A percentile compares a stretch with the other conserved stretches of the same genome.
These are phyloP conservation scores for Hanseniaspora mollemarum DNA, from an alignment of 805 yeast species.

Conservation along the genomic window DNA sequence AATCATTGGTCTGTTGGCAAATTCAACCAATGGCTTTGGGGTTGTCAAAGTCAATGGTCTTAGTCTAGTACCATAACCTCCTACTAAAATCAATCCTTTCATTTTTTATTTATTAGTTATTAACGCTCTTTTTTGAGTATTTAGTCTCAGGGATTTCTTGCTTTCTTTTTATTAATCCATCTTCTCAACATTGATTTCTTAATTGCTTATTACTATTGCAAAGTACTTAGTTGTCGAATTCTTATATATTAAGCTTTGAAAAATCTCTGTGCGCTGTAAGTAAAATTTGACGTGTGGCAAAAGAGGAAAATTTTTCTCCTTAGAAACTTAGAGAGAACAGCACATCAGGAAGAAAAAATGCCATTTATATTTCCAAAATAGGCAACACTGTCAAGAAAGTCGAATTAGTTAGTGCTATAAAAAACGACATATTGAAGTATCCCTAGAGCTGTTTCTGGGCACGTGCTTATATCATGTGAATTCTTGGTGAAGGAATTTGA, in stretches of 20 bases:
- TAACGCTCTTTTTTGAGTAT: neutral
- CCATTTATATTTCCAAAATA: neutral
- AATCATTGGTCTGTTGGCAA: slow-evolving; percentile 98
- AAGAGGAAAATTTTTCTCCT: neutral
- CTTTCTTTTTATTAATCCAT: neutral
- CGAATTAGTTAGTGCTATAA: too few relatives aligned
- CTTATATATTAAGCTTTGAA: too few relatives aligned
- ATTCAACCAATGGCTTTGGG: slow-evolving; percentile 95
- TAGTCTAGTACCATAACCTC: slow-evolving; percentile 99
- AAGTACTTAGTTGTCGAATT: too few relatives aligned
- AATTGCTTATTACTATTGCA: too few relatives aligned
- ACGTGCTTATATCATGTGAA: too few relatives aligned
- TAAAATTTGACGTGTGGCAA: neutral
- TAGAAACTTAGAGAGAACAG: neutral
- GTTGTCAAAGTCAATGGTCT: slow-evolving; percentile 93
- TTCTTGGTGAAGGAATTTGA: too few relatives aligned
- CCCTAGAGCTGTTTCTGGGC: too few relatives aligned
- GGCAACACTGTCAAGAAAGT: slow-evolving; percentile 8
- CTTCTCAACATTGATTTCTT: too few relatives aligned
- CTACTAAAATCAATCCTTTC: slow-evolving; percentile 97
- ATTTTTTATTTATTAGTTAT: slow-evolving; percentile 31
- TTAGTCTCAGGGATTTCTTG: slow-evolving; percentile 12
- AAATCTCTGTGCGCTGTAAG: too few relatives aligned
- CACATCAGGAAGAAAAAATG: neutral
- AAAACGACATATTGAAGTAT: too few relatives aligned